phyloP scores from a whole-genome alignment of 306 rosid species.

The Vigna unguiculata region DNA sequence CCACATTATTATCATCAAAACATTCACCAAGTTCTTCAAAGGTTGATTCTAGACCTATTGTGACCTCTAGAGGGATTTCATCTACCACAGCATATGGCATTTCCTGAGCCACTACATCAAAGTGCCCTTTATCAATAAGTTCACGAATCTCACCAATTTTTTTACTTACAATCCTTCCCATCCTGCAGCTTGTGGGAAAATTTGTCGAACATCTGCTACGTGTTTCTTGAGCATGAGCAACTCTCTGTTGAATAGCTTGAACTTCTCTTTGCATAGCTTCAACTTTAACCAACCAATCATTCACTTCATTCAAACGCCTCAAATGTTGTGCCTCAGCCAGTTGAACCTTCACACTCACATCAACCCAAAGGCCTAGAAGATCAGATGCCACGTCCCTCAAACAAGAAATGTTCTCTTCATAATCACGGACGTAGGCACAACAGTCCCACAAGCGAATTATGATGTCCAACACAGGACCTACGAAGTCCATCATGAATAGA shows the following conservation, averaged over 20 bases:
- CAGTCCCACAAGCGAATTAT: constrained; percentile 2
- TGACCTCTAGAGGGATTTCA: constrained; percentile 1
- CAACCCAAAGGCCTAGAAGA: background rate
- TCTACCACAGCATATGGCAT: constrained; percentile 5
- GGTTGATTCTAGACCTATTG: background rate
- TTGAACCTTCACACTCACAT: background rate
- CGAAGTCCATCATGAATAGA: background rate
- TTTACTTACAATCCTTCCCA: background rate
- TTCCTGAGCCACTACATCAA: constrained; percentile 11
- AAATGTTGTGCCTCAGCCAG: background rate
- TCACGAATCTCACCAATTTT: background rate
- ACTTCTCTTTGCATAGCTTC: constrained; percentile 9
- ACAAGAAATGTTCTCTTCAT: constrained; percentile 13
- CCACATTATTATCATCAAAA: background rate
- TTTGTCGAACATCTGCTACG: background rate
- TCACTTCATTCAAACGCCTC: constrained; percentile 5
- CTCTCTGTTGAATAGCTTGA: background rate
- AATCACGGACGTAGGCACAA: background rate
- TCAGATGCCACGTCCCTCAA: background rate
- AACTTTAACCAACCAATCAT: constrained; percentile 5
- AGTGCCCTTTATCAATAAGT: background rate
- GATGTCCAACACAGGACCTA: background rate
- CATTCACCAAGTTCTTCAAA: background rate
- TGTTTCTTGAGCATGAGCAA: background rate
- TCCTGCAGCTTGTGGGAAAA: background rate